Percentiles rank a stretch among this genome's conserved stretches.
phyloP scores from a whole-genome alignment of 495 filamentous ascomycete species.

The Penicillium verhagenii region DNA sequence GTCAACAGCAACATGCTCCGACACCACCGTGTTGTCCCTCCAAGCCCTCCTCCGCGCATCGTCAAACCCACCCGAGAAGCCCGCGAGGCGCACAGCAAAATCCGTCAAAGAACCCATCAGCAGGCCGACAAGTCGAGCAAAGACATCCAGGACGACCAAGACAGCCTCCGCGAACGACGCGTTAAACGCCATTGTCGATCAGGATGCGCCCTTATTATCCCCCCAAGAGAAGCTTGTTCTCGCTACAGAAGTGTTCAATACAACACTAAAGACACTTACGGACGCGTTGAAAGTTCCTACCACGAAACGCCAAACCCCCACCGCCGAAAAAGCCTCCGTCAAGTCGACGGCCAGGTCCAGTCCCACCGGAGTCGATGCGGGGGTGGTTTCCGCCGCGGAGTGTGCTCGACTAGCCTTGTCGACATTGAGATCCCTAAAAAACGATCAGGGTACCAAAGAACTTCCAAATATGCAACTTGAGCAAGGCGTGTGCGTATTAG shows the following conservation, averaged over 20 bases:
- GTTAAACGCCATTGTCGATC: slow-evolving; percentile 30
- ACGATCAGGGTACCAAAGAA: slow-evolving; percentile 46
- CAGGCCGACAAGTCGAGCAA: slow-evolving; percentile 30
- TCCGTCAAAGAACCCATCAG: slow-evolving; percentile 18
- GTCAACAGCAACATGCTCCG: slow-evolving; percentile 48
- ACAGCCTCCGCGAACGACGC: slow-evolving; percentile 31
- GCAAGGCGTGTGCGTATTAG: slow-evolving; percentile 74
- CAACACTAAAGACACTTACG: slow-evolving; percentile 66
- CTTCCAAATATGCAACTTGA: slow-evolving; percentile 74
- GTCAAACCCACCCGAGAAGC: slow-evolving; percentile 29
- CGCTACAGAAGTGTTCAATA: slow-evolving; percentile 81
- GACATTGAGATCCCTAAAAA: slow-evolving; percentile 61
- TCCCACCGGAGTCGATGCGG: slow-evolving; percentile 27
- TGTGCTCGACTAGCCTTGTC: slow-evolving; percentile 75
- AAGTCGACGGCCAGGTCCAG: slow-evolving; percentile 42
- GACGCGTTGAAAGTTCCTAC: slow-evolving; percentile 60
- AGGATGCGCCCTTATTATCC: slow-evolving; percentile 44
- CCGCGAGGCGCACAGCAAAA: slow-evolving; percentile 23
- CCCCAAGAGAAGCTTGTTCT: slow-evolving; percentile 64
- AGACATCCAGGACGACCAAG: slow-evolving; percentile 32
- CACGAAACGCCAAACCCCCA: slow-evolving; percentile 17
- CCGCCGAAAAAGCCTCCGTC: slow-evolving; percentile 42
- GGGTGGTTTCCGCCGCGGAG: slow-evolving; percentile 54
- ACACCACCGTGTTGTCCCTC: slow-evolving; percentile 45
- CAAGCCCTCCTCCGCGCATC: slow-evolving; percentile 42